Conservation (phyloP, 345 rosid species). For the Eucalyptus erythrocorys region DNA sequence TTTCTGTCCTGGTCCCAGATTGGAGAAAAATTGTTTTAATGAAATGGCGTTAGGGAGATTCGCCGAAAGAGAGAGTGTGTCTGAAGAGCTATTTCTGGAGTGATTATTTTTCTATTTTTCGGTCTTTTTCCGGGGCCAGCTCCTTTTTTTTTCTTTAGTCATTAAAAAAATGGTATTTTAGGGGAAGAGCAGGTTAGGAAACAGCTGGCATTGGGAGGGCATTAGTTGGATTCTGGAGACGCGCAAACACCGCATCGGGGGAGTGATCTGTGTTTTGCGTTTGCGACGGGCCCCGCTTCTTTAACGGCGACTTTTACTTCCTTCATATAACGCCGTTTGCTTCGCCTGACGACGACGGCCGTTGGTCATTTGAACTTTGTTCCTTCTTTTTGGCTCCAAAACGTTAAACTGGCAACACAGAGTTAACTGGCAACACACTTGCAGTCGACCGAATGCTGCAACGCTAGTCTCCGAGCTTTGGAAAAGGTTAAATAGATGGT, state of each 20-base stretch:
- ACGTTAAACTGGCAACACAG: not conserved
- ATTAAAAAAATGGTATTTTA: not conserved
- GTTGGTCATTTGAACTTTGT: not conserved
- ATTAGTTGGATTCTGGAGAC: not conserved
- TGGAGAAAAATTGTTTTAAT: not conserved
- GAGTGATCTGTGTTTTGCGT: not conserved
- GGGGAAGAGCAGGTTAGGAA: not conserved
- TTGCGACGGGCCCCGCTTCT: not conserved
- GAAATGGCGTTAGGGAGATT: not conserved
- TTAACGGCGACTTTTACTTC: not conserved
- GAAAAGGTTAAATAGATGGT: not conserved
- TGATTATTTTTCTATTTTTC: not conserved
- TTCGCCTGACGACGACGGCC: not conserved
- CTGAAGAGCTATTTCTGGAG: not conserved
- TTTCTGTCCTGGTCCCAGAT: not conserved
- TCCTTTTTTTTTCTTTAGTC: not conserved
- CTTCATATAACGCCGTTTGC: not conserved
- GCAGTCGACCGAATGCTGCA: not conserved
- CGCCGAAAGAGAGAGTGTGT: not conserved
- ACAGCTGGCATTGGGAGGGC: not conserved
- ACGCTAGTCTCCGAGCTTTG: not conserved
- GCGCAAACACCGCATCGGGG: not conserved
- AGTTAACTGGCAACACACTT: not conserved
- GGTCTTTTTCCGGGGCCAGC: not conserved
- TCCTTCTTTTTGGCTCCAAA: not conserved